Conservation (phyloP, 2,329 filamentous ascomycete genomes). For the Hypoxylon sp. region DNA sequence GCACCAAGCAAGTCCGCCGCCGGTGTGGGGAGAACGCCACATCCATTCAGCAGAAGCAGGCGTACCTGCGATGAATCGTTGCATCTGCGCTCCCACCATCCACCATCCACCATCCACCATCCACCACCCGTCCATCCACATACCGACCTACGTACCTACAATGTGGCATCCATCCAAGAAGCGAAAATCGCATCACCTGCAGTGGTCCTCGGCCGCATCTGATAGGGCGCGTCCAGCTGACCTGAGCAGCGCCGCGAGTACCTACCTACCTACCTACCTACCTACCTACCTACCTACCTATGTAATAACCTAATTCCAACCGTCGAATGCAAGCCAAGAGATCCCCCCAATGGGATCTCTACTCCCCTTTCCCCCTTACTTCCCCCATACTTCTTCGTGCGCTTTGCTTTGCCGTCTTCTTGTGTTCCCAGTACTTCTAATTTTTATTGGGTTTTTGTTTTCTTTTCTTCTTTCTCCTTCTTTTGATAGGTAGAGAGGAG, state of each 20-base stretch:
- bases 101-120: not conserved
- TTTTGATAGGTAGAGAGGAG: too few species aligned
- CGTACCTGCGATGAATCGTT: conserved; percentile 6
- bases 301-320: conserved; percentile 34
- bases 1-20: not conserved
- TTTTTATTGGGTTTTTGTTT: too few species aligned
- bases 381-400: not conserved
- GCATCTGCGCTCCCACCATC: not conserved
- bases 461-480: too few species aligned
- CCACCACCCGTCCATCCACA: not conserved
- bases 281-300: too few species aligned
- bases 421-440: not conserved
- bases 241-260: not conserved
- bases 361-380: not conserved
- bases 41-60: not conserved
- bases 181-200: conserved; percentile 25
- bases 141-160: not conserved
- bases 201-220: conserved; percentile 14
- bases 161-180: conserved; percentile 2
- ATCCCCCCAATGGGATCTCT: conserved; percentile 11
- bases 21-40: not conserved
- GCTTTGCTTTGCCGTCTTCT: not conserved
- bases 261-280: not conserved
- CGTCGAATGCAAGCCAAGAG: conserved; percentile 29
- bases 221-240: conserved; percentile 27